Conservation (phyloP, 1,284 basidiomycete genomes). For the Athelia sp. region DNA sequence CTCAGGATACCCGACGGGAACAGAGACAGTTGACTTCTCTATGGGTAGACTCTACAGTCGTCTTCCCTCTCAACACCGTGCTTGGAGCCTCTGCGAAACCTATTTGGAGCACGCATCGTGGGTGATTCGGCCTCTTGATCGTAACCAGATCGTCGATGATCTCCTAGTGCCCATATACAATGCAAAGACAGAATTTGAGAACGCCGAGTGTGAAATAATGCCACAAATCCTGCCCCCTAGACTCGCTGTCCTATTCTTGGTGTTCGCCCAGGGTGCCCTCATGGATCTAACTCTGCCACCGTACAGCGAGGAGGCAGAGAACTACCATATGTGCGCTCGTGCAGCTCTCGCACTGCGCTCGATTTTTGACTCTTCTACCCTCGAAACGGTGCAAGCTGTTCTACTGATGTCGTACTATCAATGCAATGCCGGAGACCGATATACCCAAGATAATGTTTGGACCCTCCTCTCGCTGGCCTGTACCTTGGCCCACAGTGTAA, state of each 20-base stretch:
- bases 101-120: constrained; percentile 61
- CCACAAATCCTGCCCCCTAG: constrained; percentile 18
- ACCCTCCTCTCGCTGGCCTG: constrained; percentile 23
- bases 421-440: constrained; percentile 11
- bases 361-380: constrained; percentile 6
- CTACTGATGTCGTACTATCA: constrained; percentile 12
- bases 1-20: constrained; percentile 25
- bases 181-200: constrained; percentile 36
- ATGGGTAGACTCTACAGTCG: constrained; percentile 40
- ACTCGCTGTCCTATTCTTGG: constrained; percentile 17
- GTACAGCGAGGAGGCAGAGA: constrained; percentile 13
- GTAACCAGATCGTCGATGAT: constrained; percentile 64
- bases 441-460: constrained; percentile 31
- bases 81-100: constrained; percentile 63
- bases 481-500: constrained; percentile 29
- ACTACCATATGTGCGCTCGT: constrained; percentile 11
- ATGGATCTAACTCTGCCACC: constrained; percentile 13
- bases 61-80: constrained; percentile 50
- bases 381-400: constrained; percentile 11
- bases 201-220: constrained; percentile 14
- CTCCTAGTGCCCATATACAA: constrained; percentile 57
- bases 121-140: constrained; percentile 53
- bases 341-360: constrained; percentile 9
- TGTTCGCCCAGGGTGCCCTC: constrained; percentile 13
- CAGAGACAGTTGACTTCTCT: constrained; percentile 23